Percentiles rank a stretch among this genome's conserved stretches.
These are phyloP conservation scores for Lodderomyces elongisporus DNA, from an alignment of 1,139 yeast genomes.

Conservation along the genomic window DNA sequence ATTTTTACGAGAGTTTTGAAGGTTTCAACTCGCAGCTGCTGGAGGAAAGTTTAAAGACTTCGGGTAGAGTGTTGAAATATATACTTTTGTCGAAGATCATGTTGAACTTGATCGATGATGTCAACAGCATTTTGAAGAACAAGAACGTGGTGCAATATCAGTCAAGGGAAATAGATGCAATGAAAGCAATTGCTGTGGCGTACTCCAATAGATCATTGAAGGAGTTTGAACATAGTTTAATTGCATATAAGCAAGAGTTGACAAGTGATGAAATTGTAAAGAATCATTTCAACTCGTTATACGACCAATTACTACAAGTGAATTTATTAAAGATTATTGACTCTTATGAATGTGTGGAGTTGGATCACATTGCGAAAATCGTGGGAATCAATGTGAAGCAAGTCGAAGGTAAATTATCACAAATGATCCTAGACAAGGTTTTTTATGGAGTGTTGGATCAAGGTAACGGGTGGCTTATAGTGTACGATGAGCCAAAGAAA, in stretches of 20 bases:
- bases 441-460: conserved; percentile 96
- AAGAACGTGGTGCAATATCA: conserved; percentile 80
- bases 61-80: conserved; percentile 80
- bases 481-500: conserved; percentile 82
- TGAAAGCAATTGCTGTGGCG: conserved; percentile 89
- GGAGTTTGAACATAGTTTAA: conserved; percentile 80
- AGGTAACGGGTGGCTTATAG: conserved; percentile 95
- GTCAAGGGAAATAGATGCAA: conserved; percentile 74
- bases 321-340: conserved; percentile 92
- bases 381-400: conserved; percentile 86
- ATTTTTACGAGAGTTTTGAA: conserved; percentile 92
- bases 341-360: conserved; percentile 92
- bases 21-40: conserved; percentile 53
- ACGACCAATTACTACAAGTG: conserved; percentile 89
- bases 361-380: conserved; percentile 79
- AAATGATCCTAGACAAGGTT: conserved; percentile 92
- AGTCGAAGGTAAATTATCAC: conserved; percentile 90
- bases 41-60: conserved; percentile 49
- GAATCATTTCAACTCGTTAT: conserved; percentile 86
- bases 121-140: conserved; percentile 67
- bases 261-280: conserved; percentile 85
- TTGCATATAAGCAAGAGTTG: conserved; percentile 67
- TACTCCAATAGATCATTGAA: conserved; percentile 84
- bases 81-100: conserved; percentile 90
- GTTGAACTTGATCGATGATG: conserved; percentile 85